phyloP scores from a whole-genome alignment of 805 yeast genomes.

The Pichia rugopelliculosa region DNA sequence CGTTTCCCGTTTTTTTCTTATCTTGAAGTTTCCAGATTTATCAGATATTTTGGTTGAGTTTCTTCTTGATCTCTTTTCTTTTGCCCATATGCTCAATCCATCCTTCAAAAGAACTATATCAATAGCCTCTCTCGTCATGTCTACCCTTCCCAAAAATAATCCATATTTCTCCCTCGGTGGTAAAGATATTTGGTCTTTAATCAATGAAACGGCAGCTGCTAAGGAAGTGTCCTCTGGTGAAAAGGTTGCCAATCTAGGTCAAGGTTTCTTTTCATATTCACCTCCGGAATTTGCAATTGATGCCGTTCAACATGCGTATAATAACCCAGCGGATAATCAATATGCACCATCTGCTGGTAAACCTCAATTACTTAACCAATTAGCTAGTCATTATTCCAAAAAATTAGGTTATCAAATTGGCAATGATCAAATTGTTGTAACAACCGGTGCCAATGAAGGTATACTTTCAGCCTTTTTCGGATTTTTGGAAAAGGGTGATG shows the following conservation, averaged over 20 bases:
- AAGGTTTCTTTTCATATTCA: constrained; percentile 92
- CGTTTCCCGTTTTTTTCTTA: neutral
- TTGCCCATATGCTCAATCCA: neutral
- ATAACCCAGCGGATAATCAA: constrained; percentile 72
- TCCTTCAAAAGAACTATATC: neutral
- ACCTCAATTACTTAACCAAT: constrained; percentile 61
- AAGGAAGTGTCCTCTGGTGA: constrained; percentile 65
- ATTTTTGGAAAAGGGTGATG: constrained; percentile 80
- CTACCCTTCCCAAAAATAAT: constrained; percentile 40
- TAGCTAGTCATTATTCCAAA: constrained; percentile 66
- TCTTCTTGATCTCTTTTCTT: neutral
- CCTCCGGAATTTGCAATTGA: constrained; percentile 91
- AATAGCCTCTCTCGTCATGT: constrained; percentile 7
- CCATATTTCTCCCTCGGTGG: constrained; percentile 65
- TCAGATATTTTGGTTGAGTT: neutral
- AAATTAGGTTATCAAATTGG: constrained; percentile 51
- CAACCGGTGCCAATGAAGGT: constrained; percentile 98
- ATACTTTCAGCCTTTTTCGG: constrained; percentile 81
- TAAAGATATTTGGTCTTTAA: constrained; percentile 91
- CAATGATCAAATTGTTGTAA: constrained; percentile 61
- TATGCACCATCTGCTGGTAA: constrained; percentile 90
- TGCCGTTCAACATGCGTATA: constrained; percentile 73
- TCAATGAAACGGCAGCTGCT: constrained; percentile 90
- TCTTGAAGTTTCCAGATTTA: too few relatives aligned
- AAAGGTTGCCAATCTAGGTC: constrained; percentile 85